Evolutionary conservation across 768 basidiomycete species (phyloP), one percentile per base, ranked within the genome.

Genomic region (Lactifluus rugatus): DNA sequence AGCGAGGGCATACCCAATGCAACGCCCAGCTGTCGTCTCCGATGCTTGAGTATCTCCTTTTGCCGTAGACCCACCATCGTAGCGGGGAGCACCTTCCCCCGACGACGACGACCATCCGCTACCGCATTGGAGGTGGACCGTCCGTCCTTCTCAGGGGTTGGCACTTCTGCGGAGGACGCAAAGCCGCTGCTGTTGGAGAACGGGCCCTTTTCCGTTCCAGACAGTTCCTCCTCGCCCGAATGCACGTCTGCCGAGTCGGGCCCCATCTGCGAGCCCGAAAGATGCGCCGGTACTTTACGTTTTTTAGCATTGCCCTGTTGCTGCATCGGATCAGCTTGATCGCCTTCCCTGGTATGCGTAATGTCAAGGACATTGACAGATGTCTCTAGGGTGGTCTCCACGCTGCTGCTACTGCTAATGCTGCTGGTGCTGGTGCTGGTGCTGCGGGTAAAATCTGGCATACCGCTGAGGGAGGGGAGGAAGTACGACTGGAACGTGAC

Each of bases 221-320:
- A 64, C 60, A 78, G 80, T 51, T 76, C 76, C 50, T 75, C 75
- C 23, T 70, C 76, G 13, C 74, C 74, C 39, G 76, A 74, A 52
- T 68, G 66, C 41, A 62, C 69, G 45, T 77, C 75, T 56, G 70
- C 68, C 54, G 63, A 67, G 57, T 79, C 77, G 45, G 75, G 76
- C 54, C 77, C 75, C 45, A 69, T 72, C 46, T 67, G 70, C 39
- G 71, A 68, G 51, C 73, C 72, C 16, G 74, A 69, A 54, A 73
- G 67, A 68, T 87, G 84, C 37, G 81, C 79, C 0, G 90, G 89
- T 2, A 92, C 89, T 69, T 92, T 92, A 48, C 89, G 78, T 73
- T 92, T 92, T 80, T 92, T 92, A 48, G 87, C 86, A 66, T 92
- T 92, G 8, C 84, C 85, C 3, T 83, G 87, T 62, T 89, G 88